These are phyloP conservation scores for Sporothrix curviconia DNA, from an alignment of 2,329 filamentous ascomycete species.

Conservation along the genomic window DNA sequence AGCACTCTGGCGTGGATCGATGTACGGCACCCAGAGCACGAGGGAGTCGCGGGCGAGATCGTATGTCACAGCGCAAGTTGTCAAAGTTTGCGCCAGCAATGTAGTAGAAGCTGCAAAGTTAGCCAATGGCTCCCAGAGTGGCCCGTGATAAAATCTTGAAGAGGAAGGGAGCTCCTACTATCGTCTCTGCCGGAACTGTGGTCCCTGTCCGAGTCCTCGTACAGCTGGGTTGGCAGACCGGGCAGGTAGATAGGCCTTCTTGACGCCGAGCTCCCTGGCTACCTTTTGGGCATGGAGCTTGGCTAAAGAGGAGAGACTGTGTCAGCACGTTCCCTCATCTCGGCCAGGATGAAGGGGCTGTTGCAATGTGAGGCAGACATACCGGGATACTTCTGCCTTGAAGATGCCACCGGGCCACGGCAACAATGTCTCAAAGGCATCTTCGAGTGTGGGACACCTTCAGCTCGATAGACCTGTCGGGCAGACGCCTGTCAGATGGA, in stretches of 20 bases:
- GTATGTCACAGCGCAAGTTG: conserved; percentile 50
- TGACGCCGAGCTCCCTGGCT: conserved; percentile 41
- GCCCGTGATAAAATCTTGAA: too few relatives aligned
- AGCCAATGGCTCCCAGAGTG: too few relatives aligned
- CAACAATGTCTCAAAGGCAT: neutral
- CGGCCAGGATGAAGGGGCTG: too few relatives aligned
- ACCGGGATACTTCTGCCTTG: conserved; percentile 31
- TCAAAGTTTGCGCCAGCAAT: conserved; percentile 48
- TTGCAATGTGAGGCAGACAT: conserved; percentile 11
- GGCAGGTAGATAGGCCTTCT: conserved; percentile 51
- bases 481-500: neutral
- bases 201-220: conserved; percentile 53
- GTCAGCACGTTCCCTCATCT: neutral
- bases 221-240: conserved; percentile 44
- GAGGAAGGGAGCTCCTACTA: conserved; percentile 40
- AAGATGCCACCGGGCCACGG: neutral
- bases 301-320: conserved; percentile 30
- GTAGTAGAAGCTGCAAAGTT: conserved; percentile 48
- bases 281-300: conserved; percentile 54
- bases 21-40: conserved; percentile 66
- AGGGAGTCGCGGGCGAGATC: conserved; percentile 55
- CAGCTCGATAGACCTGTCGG: conserved; percentile 34
- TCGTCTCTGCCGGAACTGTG: conserved; percentile 50
- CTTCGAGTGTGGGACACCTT: conserved; percentile 19
- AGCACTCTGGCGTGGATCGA: conserved; percentile 55